phyloP scores from a whole-genome alignment of 495 filamentous ascomycete species.

The Trichoderma orchidacearum region DNA sequence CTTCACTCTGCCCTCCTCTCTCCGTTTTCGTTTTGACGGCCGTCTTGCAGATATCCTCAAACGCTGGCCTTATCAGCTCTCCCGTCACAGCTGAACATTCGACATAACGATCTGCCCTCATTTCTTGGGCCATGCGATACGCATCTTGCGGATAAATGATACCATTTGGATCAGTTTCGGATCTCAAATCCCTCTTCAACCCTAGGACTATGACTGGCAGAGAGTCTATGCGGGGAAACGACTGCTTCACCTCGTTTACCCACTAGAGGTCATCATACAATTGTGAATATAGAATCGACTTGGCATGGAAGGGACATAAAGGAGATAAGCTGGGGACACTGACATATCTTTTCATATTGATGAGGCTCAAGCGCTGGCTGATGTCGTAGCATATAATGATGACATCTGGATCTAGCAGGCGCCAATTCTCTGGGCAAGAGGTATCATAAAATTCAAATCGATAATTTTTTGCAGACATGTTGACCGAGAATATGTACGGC shows the following conservation, averaged over 20 bases:
- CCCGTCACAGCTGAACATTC: constrained; percentile 87
- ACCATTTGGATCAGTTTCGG: constrained; percentile 45
- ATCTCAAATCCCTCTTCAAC: constrained; percentile 67
- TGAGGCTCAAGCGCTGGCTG: constrained; percentile 48
- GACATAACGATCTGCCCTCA: constrained; percentile 76
- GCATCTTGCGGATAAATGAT: constrained; percentile 64
- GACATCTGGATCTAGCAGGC: constrained; percentile 54
- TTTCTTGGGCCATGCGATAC: constrained; percentile 62
- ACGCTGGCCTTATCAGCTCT: constrained; percentile 56
- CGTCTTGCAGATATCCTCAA: constrained; percentile 65
- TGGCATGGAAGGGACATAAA: constrained; percentile 1
- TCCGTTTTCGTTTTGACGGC: constrained; percentile 45
- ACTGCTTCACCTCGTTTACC: constrained; percentile 49
- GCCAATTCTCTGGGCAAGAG: constrained; percentile 59
- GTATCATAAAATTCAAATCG: constrained; percentile 73
- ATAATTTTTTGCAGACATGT: constrained; percentile 43
- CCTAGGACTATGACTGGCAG: constrained; percentile 69
- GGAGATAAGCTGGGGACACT: constrained; percentile 10
- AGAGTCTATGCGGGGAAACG: constrained; percentile 43
- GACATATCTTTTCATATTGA: constrained; percentile 45
- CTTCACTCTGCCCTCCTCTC: constrained; percentile 29
- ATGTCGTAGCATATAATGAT: constrained; percentile 76
- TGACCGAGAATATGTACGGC: constrained; percentile 70
- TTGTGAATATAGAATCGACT: constrained; percentile 3
- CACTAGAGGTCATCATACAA: constrained; percentile 33